Percentiles rank a stretch among this genome's conserved stretches.
phyloP scores from a whole-genome alignment of 73 alveolate species.

The Tetrahymena elliotti region DNA sequence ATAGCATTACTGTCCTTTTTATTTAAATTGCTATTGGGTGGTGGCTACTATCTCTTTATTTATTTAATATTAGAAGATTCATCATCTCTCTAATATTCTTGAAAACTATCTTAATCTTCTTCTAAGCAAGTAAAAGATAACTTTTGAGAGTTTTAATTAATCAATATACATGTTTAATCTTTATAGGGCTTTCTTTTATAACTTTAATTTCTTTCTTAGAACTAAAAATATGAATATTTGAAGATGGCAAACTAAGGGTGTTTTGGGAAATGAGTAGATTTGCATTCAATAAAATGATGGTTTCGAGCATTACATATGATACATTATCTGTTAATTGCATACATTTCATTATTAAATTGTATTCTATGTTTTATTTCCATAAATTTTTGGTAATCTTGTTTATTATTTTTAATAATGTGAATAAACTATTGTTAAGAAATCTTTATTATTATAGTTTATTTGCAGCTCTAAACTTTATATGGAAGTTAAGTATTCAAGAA shows the following conservation, averaged over 20 bases:
- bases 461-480: background rate
- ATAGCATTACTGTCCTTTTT: background rate
- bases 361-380: background rate
- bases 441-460: background rate
- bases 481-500: background rate
- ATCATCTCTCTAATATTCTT: background rate
- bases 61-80: background rate
- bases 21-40: background rate
- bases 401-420: too few relatives aligned
- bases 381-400: background rate
- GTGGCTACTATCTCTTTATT: background rate
- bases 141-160: too few relatives aligned
- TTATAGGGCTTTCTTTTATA: background rate
- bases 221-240: too few relatives aligned
- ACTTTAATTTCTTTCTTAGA: background rate
- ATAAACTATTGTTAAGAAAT: background rate
- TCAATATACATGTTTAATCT: background rate
- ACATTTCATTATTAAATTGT: background rate
- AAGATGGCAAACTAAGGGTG: background rate
- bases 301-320: background rate
- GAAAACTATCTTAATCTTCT: background rate
- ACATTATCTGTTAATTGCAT: background rate
- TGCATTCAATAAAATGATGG: background rate
- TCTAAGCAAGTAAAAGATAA: background rate
- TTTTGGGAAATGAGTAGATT: background rate